Base-by-base conservation (phyloP, 2,329 filamentous ascomycete genomes). In the Aspergillus bombycis region DNA sequence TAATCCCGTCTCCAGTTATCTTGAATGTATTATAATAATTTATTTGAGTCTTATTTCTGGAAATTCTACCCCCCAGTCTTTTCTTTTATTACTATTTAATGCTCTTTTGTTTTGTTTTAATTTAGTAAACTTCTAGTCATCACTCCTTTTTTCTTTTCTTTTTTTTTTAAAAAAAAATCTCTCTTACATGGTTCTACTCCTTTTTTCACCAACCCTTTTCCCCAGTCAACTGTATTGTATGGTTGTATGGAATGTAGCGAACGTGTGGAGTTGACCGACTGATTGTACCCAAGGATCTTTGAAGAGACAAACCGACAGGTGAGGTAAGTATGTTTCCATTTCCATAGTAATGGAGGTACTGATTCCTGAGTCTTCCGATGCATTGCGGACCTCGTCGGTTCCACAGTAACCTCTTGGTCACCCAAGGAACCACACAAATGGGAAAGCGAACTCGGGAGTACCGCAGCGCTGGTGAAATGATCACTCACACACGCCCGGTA, bases 301-400 rank as follows among this genome's bases (percentile, higher is more conserved):
- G 10, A 32, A 21, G 32, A 54, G 30, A 16, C 52, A 54, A 36
- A n/a, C 30, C n/a, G 12, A 54, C 50, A 30, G 26, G 23, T 32
- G 26, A 53, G 38, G 52, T 54, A 54, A 54, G 52, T 32, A 54
- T 54, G n/a, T 36, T 54, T 23, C 52, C 52, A 54, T 16, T 54
- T 54, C n/a, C 52, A 34, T 54, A 36, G 32, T 54, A 54, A 54
- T 54, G 30, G n/a, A 53, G 28, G 6, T n/a, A 34, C 28, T 34
- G 19, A 36, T 32, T 54, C 52, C 52, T 54, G 52, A 54, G 30
- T 54, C 52, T 54, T 54, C 52, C 52, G 52, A 54, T 54, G 21
- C 43, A 60, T 43, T 60, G 58, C 58, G 58, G 58, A 53, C 58
- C 58, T 60, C 30, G 9, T 60, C 48, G 58, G 58, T 53, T 52